Percentiles rank a stretch among this genome's conserved stretches.
Conservation (phyloP, 352 stramenopile genomes). For the Phytophthora citrophthora region DNA sequence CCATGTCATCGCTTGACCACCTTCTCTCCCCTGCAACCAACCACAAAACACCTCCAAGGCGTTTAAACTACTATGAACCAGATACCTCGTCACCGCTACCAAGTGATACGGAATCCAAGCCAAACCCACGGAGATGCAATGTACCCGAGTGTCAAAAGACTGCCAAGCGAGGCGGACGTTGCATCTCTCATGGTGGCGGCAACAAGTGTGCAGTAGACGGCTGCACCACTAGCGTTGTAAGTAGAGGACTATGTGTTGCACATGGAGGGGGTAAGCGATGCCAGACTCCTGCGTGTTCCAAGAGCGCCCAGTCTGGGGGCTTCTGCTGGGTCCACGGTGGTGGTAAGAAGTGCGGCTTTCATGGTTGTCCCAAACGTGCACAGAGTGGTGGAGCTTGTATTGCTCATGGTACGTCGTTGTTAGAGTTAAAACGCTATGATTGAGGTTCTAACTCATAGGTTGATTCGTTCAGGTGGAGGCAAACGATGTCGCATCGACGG, state of each 20-base stretch:
- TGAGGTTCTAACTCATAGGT: too few species aligned
- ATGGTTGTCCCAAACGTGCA: conserved; percentile 49
- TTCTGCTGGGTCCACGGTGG: conserved; percentile 59
- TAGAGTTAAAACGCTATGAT: too few species aligned
- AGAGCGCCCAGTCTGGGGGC: conserved; percentile 44
- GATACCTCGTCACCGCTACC: not conserved
- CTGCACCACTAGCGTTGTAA: conserved; percentile 57
- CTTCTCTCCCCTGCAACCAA: conserved; percentile 9
- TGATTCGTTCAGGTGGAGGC: conserved; percentile 38
- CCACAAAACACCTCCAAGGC: too few species aligned
- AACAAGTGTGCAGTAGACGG: conserved; percentile 57
- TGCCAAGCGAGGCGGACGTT: conserved; percentile 53
- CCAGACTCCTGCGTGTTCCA: conserved; percentile 28
- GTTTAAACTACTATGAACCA: not conserved
- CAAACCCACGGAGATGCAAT: conserved; percentile 32
- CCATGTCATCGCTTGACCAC: conserved; percentile 29
- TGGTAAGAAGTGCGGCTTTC: conserved; percentile 61
- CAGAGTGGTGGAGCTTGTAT: conserved; percentile 59
- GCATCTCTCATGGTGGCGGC: conserved; percentile 55
- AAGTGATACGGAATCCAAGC: not conserved
- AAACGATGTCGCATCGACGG: conserved; percentile 54
- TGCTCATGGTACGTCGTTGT: conserved; percentile 41
- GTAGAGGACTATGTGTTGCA: conserved; percentile 58
- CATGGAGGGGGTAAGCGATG: conserved; percentile 63
- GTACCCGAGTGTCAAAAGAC: conserved; percentile 51